A percentile compares a stretch with the other conserved stretches of the same genome.
phyloP scores from a whole-genome alignment of 169 alveolate genomes.

The Eimeria maxima region DNA sequence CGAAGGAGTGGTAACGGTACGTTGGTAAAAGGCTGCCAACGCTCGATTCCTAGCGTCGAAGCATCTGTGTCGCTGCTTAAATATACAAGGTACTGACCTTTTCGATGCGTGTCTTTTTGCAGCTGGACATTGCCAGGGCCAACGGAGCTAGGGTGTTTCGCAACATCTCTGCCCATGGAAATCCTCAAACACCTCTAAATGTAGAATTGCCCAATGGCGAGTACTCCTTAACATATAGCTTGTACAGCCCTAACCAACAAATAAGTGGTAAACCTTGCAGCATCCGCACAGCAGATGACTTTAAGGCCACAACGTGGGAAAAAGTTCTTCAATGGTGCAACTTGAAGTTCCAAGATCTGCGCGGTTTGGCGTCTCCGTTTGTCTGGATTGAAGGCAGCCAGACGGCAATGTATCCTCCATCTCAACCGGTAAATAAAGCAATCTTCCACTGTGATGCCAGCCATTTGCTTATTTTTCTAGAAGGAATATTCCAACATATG shows the following conservation, averaged over 20 bases:
- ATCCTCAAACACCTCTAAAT: constrained; percentile 35
- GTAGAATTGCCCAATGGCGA: constrained; percentile 50
- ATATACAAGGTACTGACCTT: neutral
- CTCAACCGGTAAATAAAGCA: constrained; percentile 18
- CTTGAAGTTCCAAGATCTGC: constrained; percentile 9
- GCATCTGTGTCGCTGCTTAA: neutral
- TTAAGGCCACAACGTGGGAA: constrained; percentile 38
- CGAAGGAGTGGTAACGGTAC: constrained; percentile 64
- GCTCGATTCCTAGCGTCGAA: neutral
- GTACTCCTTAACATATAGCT: constrained; percentile 37
- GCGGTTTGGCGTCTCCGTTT: constrained; percentile 38
- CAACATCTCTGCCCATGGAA: constrained; percentile 53
- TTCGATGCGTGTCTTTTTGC: neutral
- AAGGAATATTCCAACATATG: neutral
- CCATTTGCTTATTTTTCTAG: neutral
- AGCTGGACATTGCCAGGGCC: constrained; percentile 62
- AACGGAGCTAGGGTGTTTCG: constrained; percentile 26
- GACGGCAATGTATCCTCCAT: constrained; percentile 62
- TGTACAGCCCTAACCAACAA: constrained; percentile 49
- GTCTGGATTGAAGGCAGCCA: constrained; percentile 65
- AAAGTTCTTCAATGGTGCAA: constrained; percentile 41
- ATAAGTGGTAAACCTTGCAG: constrained; percentile 64
- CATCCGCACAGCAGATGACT: constrained; percentile 38
- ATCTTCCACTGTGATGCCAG: neutral
- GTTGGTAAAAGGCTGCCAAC: neutral